Evolutionary conservation across 2,329 filamentous ascomycete species (phyloP), one percentile per base, ranked within the genome.

Genomic region (Fusarium praegraminearum): DNA sequence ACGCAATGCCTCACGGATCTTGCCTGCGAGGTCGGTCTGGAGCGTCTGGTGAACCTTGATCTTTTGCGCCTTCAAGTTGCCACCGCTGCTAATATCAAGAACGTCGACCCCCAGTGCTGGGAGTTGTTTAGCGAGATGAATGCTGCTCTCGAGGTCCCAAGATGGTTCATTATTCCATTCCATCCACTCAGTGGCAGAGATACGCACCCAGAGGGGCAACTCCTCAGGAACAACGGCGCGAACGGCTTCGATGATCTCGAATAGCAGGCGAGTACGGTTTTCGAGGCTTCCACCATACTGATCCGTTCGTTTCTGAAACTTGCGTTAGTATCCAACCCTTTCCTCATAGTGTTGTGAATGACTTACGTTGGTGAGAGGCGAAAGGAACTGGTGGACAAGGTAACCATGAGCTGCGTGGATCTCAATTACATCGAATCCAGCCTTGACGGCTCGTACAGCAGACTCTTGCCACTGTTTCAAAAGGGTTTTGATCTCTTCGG

Each of bases 51-150:
- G 85, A 15, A 84, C 74, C 22, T 86, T 79, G 68, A 93, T 87
- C 76, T 89, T 83, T 76, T 92, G 89, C 45, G 80, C 77, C 36
- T 83, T 79, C 76, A 89, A 86, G 76, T 92, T 91, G 40, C 92
- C 94, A 35, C 90, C 93, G 1, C 89, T 90, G 72, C 90, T 93
- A 60, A 97, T 88, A 77, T 98, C 94, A 32, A 97, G 84, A 18
- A 97, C 82, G 77, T 98, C 94, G 44, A 97, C 86, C 32, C 94
- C 94, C 15, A 85, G 83, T 1, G 86, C 87, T 0, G 92, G 91
- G 1, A 98, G 86, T 12, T 91, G 82, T 76, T 78, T 77, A 51
- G 75, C 75, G n/a, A 80, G 72, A 22, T 66, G 71, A 58, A 78
- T 78, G 56, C 71, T 78, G 70, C 94, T 86, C 44, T 90, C 86